Evolutionary conservation across 23 red algal genomes (phyloP), one percentile per base, ranked within the genome.

Genomic region (Gracilaria vermiculophylla): DNA sequence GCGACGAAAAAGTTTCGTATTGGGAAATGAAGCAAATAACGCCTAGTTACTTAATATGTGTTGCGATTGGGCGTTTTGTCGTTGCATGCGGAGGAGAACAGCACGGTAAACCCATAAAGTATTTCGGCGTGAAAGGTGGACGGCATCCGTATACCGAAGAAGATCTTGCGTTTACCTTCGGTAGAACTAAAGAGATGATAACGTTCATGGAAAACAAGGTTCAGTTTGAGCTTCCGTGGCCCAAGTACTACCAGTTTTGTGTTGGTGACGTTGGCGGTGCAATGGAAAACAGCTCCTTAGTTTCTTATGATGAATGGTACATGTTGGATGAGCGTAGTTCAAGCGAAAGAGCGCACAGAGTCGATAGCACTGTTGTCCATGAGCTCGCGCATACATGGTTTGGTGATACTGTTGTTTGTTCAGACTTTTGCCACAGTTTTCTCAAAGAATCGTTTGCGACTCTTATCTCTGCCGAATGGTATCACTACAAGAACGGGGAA

Each of bases 221-320:
- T 47, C 56, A 60, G 14, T 74, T 85, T 58, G 64, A 82, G n/a
- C 76, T 94, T 23, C 91, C 91, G 20, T 94, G 91, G 91, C 91
- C 91, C 5, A 94, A 94, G 73, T 94, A 94, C 56, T 94, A 83
- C 73, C 91, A 94, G 23, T 86, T 56, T 43, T 80, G 69, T 42
- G 66, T 80, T 25, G 91, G 91, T 53, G 91, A 85, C 34, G 91
- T 94, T 2, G 81, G 91, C 24, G 81, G 91, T 4, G 91, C 91
- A 10, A 94, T 94, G 91, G 91, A 94, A 35, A 94, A 94, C 53
- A 94, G 81, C 56, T 94, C 91, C 15, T 69, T 94, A 36, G 91
- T 94, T 48, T 86, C 91, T 23, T 94, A 85, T 37, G 77, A 94
- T 60, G 91, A 94, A 51, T 85, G 80, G 91, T 83, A 80, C 54